Base-by-base conservation (phyloP, 495 filamentous ascomycete genomes). In the Friedmanniomyces endolithicus region DNA sequence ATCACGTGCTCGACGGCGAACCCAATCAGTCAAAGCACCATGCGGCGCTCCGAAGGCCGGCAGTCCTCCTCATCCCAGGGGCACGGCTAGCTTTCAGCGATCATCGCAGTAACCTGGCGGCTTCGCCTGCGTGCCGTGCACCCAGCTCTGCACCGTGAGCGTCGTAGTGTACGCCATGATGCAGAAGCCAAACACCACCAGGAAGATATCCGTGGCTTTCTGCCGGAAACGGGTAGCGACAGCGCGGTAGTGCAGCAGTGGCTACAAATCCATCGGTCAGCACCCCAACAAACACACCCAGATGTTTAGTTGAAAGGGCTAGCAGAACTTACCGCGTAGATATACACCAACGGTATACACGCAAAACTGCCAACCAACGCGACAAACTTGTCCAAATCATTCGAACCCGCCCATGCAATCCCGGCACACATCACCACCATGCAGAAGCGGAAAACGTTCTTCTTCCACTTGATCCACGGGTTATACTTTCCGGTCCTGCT, bases 381-480 rank as follows among this genome's bases (percentile, higher is more conserved):
- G 19, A 98, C 92, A 66, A 98, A 97, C 68, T 96, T 96, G 71
- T 98, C 92, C 52, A 98, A 74, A 71, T 96, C 84, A 59, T 87
- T 85, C 3, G 92, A 89, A 50, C 92, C 92, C 55, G 80, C 80
- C 89, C 89, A 97, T 0, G 89, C 89, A 58, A 96, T 82, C 39
- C 85, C 63, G 2, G 89, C 86, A 64, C 90, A 96, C 31, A 89
- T 64, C 59, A 85, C 77, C 51, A 97, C 92, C 39, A 95, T 78
- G 63, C 89, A 80, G 72, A 96, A 97, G 33, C 92, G 84, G 74
- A 92, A 97, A 51, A 82, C 73, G 61, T 98, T 98, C 81, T 98
- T 98, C 76, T 94, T 83, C 90, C 90, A 96, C 72, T 98, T 98
- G 74, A 97, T 94, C 50, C 80, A 84, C 0, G 85, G 86, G 68